Evolutionary conservation across 352 stramenopile genomes (phyloP), one percentile per base, ranked within the genome.

Genomic region (Pythium guiyangense): DNA sequence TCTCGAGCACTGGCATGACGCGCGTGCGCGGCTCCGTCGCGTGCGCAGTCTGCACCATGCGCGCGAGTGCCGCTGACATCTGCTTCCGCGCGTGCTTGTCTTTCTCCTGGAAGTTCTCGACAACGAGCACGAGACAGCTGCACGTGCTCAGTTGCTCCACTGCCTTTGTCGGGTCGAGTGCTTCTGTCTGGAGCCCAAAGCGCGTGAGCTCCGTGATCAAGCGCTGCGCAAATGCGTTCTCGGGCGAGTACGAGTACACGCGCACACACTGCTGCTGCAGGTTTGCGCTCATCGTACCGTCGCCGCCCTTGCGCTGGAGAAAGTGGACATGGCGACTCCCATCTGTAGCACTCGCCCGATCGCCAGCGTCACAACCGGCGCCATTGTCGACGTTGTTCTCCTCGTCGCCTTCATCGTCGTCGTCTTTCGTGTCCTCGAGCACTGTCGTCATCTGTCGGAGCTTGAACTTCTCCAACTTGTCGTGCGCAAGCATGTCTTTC

Each of bases 1-100:
- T 73, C 35, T 80, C 73, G 5, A 87, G 58, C 14, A 92, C 64
- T 0, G 81, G 78, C 10, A 86, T 69, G 29, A 92, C 76, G 12
- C 57, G 73, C 48, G 69, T 71, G 18, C 57, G 44, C 4, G 64
- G 68, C 17, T 26, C 61, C 4, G 63, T n/a, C 14, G 54, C 59
- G 20, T 70, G 62, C 4, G 69, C 66, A n/a, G 57, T 68, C 17
- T 56, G 69, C 17, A 89, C 64, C 40, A 87, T 62, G 4, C 48
- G 62, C 4, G 61, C 69, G 53, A 88, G 70, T 26, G 65, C 59
- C 18, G 70, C 69, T 20, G 64, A 66, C 22, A 77, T 50, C 51
- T 79, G 66, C 39, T 71, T 76, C 12, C 59, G 60, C n/a, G 69
- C 45, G n/a, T 64, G 43, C 39, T 68, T 70, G 26, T 57, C 66